These are phyloP conservation scores for Solanum appendiculatum DNA, from an alignment of 257 asterid species.

Conservation along the genomic window DNA sequence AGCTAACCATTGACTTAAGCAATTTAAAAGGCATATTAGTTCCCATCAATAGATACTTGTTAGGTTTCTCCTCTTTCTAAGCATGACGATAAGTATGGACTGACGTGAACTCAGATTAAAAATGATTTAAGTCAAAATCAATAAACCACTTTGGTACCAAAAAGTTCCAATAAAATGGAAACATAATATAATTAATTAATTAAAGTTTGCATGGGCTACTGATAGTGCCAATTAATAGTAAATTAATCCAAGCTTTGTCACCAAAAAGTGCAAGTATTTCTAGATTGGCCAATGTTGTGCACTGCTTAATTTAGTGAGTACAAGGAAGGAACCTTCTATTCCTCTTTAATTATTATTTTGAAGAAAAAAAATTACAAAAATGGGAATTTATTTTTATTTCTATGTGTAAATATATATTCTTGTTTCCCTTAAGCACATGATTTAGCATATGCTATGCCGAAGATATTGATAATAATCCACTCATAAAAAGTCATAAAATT, in stretches of 20 bases:
- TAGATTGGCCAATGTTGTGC: constrained; percentile 2
- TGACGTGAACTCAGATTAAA: not conserved
- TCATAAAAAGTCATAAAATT: not conserved
- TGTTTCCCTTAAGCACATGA: not conserved
- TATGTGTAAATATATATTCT: not conserved
- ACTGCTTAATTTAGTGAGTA: not conserved
- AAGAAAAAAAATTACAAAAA: not conserved
- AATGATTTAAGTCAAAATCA: not conserved
- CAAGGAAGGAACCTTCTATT: not conserved
- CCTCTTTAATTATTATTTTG: not conserved
- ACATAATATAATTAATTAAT: not conserved
- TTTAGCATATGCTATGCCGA: not conserved
- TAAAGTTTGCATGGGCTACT: not conserved
- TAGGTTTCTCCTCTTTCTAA: not conserved
- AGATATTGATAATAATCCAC: not conserved
- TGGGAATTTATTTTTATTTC: not conserved
- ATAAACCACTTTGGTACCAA: not conserved
- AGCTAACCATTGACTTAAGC: not conserved
- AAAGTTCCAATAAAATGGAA: not conserved
- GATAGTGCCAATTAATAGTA: not conserved
- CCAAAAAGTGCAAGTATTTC: not conserved
- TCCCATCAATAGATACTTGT: not conserved
- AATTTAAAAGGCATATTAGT: not conserved
- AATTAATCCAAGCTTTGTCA: not conserved
- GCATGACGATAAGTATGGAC: not conserved